Percentiles rank a stretch among this genome's conserved stretches.
phyloP scores from a whole-genome alignment of 2,329 filamentous ascomycete genomes.

The Paracoccidioides lutzii region DNA sequence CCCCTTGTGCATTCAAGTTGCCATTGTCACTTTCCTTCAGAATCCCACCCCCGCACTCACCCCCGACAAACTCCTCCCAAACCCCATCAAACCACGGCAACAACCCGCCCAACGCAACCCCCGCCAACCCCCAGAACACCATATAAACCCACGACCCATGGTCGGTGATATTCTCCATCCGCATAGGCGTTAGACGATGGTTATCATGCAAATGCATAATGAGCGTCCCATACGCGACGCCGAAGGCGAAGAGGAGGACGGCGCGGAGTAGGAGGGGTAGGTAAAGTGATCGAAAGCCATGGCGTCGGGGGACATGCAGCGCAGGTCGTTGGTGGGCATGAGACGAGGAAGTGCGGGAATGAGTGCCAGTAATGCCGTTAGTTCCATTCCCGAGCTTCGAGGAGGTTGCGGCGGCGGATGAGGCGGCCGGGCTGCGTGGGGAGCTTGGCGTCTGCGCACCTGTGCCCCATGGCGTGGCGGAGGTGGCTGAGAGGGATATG shows the following conservation, averaged over 20 bases:
- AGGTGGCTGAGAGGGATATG: conserved; percentile 33
- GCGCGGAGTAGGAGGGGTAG: conserved; percentile 47
- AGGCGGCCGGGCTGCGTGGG: conserved; percentile 13
- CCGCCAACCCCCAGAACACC: conserved; percentile 67
- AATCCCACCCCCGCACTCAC: conserved; percentile 21
- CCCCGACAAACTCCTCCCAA: conserved; percentile 46
- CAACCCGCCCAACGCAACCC: conserved; percentile 62
- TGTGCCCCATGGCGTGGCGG: conserved; percentile 59
- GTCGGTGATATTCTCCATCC: conserved; percentile 41
- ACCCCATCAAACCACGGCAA: conserved; percentile 73
- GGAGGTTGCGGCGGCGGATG: conserved; percentile 10
- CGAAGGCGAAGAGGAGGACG: conserved; percentile 60
- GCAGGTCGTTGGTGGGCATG: background rate
- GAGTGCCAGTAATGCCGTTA: background rate
- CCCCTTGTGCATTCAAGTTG: conserved; percentile 16
- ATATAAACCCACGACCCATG: conserved; percentile 52
- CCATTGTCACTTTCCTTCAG: conserved; percentile 12
- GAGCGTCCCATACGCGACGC: conserved; percentile 68
- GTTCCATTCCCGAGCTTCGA: background rate
- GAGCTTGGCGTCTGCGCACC: conserved; percentile 55
- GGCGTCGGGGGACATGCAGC: conserved; percentile 14
- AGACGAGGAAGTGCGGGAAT: background rate
- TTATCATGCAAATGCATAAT: conserved; percentile 67
- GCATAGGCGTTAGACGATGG: conserved; percentile 47
- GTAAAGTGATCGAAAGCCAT: conserved; percentile 31